Evolutionary conservation across 2,329 filamentous ascomycete species (phyloP).

Genomic region (Aspergillus pseudoglaucus): DNA sequence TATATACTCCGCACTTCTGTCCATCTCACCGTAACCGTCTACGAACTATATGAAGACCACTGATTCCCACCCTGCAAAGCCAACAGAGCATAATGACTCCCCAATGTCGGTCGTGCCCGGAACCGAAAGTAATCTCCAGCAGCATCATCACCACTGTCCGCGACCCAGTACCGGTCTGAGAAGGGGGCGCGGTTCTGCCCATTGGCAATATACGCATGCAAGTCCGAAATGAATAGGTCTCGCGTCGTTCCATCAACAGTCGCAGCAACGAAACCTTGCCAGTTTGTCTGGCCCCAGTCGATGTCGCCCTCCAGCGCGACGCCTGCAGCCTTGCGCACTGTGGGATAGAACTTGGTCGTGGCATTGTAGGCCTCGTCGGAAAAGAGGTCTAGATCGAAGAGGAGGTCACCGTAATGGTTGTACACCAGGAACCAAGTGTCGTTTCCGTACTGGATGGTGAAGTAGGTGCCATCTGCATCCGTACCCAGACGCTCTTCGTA

Average conservation of each 20-base stretch:
- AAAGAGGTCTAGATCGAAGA: constrained; percentile 31
- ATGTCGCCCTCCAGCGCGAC: constrained; percentile 28
- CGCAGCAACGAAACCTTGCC: constrained; percentile 31
- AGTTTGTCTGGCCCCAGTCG: constrained; percentile 34
- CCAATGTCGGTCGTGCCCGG: constrained; percentile 28
- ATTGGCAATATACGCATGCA: constrained; percentile 29
- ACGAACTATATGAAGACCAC: constrained; percentile 2
- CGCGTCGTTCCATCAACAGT: constrained; percentile 14
- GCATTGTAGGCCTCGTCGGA: constrained; percentile 27
- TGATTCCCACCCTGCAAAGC: constrained; percentile 20
- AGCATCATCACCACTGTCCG: constrained; percentile 11
- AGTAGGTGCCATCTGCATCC: constrained; percentile 26
- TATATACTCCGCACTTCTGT: too few relatives aligned
- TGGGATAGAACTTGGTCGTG: constrained; percentile 27
- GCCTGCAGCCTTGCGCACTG: constrained; percentile 21
- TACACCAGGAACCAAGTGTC: constrained; percentile 25
- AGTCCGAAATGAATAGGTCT: constrained; percentile 23
- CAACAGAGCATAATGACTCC: constrained; percentile 31
- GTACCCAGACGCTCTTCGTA: constrained; percentile 25
- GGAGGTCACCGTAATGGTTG: constrained; percentile 32
- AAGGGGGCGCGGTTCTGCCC: constrained; percentile 31
- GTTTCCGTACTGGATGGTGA: constrained; percentile 27
- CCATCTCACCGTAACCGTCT: too few relatives aligned
- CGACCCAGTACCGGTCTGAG: constrained; percentile 30
- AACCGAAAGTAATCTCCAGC: constrained; percentile 20